These are phyloP conservation scores for Umbelopsis sp. DNA, from an alignment of 192 early-diverging fungal species.

Conservation along the genomic window DNA sequence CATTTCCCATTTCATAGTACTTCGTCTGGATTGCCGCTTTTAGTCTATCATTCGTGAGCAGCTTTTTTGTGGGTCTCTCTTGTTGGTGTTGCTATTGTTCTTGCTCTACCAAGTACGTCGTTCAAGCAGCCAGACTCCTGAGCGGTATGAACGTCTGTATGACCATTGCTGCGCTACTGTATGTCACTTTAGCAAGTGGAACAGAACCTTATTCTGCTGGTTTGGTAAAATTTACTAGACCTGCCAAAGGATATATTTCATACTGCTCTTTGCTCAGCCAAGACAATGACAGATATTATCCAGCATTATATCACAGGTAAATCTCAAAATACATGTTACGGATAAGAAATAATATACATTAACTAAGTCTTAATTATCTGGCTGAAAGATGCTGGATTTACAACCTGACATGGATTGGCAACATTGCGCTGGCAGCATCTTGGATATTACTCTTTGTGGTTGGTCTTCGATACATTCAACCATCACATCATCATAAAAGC, in stretches of 20 bases:
- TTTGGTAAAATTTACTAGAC: not conserved
- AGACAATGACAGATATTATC: slow-evolving; percentile 9
- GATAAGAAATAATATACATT: too few relatives aligned
- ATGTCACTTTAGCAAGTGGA: not conserved
- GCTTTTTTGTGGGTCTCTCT: not conserved
- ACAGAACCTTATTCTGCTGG: not conserved
- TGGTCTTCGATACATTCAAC: not conserved
- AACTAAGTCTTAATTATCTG: too few relatives aligned
- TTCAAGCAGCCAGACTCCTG: not conserved
- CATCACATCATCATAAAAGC: not conserved
- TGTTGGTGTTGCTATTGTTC: not conserved
- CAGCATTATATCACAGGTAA: slow-evolving; percentile 5
- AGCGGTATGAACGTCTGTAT: not conserved
- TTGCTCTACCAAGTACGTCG: not conserved
- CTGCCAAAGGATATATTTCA: slow-evolving; percentile 9
- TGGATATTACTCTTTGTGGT: not conserved
- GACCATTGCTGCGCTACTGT: not conserved
- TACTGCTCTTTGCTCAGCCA: not conserved
- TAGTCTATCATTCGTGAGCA: not conserved
- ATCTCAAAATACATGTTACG: not conserved
- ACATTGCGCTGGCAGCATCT: not conserved
- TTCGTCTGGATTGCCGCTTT: not conserved
- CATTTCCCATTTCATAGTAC: not conserved
- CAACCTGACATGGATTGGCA: slow-evolving; percentile 1
- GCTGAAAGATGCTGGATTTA: slow-evolving; percentile 3